Percentiles rank a stretch among this genome's conserved stretches.
Conservation (phyloP, 345 rosid genomes). For the Salix viminalis region DNA sequence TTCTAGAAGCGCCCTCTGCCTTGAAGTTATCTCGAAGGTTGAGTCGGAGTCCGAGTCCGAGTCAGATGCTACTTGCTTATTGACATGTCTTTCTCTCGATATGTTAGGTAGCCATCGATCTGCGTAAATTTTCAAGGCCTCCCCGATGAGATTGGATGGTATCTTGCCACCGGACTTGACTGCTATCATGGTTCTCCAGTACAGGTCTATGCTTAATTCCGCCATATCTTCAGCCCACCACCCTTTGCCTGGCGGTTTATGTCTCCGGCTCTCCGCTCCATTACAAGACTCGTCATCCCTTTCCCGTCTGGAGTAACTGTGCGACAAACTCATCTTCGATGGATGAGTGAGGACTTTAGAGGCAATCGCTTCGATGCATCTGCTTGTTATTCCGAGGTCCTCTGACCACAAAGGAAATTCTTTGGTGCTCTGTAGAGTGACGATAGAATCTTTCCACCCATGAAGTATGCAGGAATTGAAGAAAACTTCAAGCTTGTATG, state of each 20-base stretch:
- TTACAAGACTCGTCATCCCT: conserved; percentile 68
- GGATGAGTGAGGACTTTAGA: conserved; percentile 65
- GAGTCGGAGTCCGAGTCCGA: conserved; percentile 85
- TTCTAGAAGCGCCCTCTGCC: conserved; percentile 72
- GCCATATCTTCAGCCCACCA: conserved; percentile 99
- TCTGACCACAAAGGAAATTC: conserved; percentile 73
- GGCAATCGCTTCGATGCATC: conserved; percentile 81
- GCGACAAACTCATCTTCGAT: conserved; percentile 72
- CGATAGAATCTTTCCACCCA: conserved; percentile 90
- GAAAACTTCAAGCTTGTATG: conserved; percentile 88
- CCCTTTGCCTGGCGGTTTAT: conserved; percentile 43
- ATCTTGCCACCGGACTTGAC: conserved; percentile 76
- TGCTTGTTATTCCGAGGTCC: conserved; percentile 77
- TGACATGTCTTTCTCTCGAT: conserved; percentile 39
- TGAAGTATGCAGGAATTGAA: conserved; percentile 77
- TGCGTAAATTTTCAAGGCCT: conserved; percentile 79
- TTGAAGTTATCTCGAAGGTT: conserved; percentile 42
- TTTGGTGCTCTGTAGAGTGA: conserved; percentile 76
- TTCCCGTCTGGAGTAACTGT: conserved; percentile 72
- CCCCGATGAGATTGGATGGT: conserved; percentile 62
- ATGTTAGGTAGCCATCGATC: conserved; percentile 77
- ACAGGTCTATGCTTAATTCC: conserved; percentile 78
- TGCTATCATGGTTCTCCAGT: conserved; percentile 88
- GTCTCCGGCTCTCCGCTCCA: conserved; percentile 55
- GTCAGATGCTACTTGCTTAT: conserved; percentile 39